These are phyloP conservation scores for Pelargonium nanum DNA, from an alignment of 345 rosid genomes.

Conservation along the genomic window DNA sequence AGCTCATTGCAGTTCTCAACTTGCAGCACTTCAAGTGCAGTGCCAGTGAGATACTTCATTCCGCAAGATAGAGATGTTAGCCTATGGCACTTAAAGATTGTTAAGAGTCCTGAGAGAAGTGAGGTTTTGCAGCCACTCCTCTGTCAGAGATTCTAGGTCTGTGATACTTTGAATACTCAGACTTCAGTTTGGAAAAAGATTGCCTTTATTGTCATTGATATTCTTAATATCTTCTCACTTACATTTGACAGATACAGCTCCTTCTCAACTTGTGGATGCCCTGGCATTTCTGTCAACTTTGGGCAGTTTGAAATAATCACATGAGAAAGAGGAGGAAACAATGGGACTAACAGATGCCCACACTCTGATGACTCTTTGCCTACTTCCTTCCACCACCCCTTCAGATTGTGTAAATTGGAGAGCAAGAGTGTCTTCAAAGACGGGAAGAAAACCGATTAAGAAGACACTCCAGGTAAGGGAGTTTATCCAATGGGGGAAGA, in stretches of 20 bases:
- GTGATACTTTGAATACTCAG: too few relatives aligned
- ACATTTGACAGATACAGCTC: too few relatives aligned
- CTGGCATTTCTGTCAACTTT: background rate
- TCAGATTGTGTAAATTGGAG: background rate
- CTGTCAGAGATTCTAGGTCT: too few relatives aligned
- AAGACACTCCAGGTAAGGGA: slow-evolving; percentile 6
- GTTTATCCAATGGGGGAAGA: slow-evolving; percentile 8
- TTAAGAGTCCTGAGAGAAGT: slow-evolving; percentile 4
- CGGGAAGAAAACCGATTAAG: too few relatives aligned
- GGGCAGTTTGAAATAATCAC: slow-evolving; percentile 3
- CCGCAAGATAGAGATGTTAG: slow-evolving; percentile 9
- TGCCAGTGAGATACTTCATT: background rate
- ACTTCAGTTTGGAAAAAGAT: too few relatives aligned
- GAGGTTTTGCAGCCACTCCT: too few relatives aligned
- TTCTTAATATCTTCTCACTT: too few relatives aligned
- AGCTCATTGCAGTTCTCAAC: slow-evolving; percentile 4
- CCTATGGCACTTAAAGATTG: background rate
- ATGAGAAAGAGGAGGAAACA: slow-evolving; percentile 1
- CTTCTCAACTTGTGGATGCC: too few relatives aligned
- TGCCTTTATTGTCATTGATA: too few relatives aligned
- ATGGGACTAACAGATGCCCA: background rate
- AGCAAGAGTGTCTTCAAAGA: background rate
- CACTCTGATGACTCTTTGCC: background rate
- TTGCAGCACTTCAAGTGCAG: slow-evolving; percentile 2
- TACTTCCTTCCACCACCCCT: slow-evolving; percentile 1